phyloP scores from a whole-genome alignment of 441 rosid species.

The Pelargonium exstipulatum region DNA sequence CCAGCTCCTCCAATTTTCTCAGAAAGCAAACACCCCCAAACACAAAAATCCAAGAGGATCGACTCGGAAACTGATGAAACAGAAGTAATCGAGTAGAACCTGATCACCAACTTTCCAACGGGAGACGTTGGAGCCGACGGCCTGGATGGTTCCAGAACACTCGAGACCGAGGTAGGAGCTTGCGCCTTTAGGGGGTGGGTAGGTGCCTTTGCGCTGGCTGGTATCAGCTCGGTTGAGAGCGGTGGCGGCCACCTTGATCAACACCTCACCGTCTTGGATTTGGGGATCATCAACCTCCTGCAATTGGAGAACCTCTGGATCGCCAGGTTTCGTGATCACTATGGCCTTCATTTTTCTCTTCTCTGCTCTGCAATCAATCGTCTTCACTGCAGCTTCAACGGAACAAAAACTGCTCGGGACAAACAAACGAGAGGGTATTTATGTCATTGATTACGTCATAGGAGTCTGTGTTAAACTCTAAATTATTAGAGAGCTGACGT shows the following conservation, averaged over 20 bases:
- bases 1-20: not conserved
- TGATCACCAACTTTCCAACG: constrained; percentile 81
- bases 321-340: constrained; percentile 64
- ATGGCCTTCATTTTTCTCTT: constrained; percentile 58
- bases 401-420: too few relatives aligned
- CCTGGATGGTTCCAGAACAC: constrained; percentile 69
- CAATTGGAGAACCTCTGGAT: constrained; percentile 66
- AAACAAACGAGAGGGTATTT: too few relatives aligned
- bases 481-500: too few relatives aligned
- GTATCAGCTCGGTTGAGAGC: constrained; percentile 79
- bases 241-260: constrained; percentile 66
- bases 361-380: too few relatives aligned
- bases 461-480: too few relatives aligned
- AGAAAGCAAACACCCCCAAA: not conserved
- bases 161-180: constrained; percentile 80
- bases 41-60: not conserved
- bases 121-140: constrained; percentile 58
- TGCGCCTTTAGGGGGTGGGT: constrained; percentile 70
- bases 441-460: too few relatives aligned
- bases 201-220: constrained; percentile 56
- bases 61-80: too few relatives aligned
- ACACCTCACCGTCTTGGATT: constrained; percentile 61
- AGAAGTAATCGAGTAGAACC: constrained; percentile 28
- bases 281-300: constrained; percentile 67
- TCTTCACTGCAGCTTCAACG: too few relatives aligned